Evolutionary conservation across 139 green algal species (phyloP).

Genomic region (Picochlorum costavermella): DNA sequence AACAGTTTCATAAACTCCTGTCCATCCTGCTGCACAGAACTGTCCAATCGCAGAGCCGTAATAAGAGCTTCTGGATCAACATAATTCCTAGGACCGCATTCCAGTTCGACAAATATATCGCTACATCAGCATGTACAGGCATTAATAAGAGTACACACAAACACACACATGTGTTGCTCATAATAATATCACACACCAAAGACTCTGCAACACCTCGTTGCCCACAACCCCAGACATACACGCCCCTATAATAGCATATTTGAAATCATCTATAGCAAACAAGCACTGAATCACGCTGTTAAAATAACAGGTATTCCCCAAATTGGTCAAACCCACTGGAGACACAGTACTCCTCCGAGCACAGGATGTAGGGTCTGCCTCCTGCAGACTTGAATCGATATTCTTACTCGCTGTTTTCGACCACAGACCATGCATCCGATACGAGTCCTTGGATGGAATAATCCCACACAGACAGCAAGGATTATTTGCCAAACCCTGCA

Average conservation of each 20-base stretch:
- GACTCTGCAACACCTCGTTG: constrained; percentile 23
- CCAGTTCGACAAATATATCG: constrained; percentile 53
- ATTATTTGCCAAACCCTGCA: constrained; percentile 46
- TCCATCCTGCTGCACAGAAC: constrained; percentile 79
- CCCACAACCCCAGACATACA: constrained; percentile 2
- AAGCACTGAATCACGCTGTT: constrained; percentile 79
- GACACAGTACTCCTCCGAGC: constrained; percentile 7
- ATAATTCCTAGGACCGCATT: constrained; percentile 33
- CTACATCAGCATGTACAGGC: not conserved
- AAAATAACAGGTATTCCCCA: constrained; percentile 86
- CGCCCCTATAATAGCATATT: constrained; percentile 43
- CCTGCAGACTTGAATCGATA: constrained; percentile 35
- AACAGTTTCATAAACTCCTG: constrained; percentile 94
- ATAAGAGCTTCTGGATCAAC: constrained; percentile 62
- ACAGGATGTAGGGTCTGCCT: constrained; percentile 3
- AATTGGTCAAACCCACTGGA: constrained; percentile 67
- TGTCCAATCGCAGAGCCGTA: constrained; percentile 59
- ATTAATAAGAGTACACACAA: not conserved
- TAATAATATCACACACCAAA: constrained; percentile 3
- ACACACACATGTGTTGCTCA: not conserved
- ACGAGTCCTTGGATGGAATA: constrained; percentile 36
- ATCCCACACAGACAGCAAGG: constrained; percentile 62
- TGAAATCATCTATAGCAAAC: constrained; percentile 51
- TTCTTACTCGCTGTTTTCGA: constrained; percentile 46
- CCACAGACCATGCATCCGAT: constrained; percentile 64